Evolutionary conservation across 73 alveolate genomes (phyloP), one percentile per base, ranked within the genome.

Genomic region (Paraurostyla sp.): DNA sequence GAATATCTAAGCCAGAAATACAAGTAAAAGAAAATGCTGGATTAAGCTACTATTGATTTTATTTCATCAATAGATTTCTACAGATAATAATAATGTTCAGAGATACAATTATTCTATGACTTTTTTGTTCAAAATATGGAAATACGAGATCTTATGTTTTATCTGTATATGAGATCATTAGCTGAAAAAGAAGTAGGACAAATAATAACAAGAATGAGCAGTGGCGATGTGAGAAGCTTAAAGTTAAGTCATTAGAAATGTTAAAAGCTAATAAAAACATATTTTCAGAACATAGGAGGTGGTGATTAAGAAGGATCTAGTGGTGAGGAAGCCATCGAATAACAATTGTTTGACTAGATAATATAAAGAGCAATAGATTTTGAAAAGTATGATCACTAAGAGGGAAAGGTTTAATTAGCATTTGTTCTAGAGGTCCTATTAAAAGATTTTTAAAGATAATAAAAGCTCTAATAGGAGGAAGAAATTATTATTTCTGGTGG

Each of bases 121-220:
- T 87, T 87, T 57, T 50, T 87, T 4, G 33, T 75, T 22, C 63
- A 87, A 57, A 76, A 87, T n/a, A 54, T 29, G 35, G 89, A 75
- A 25, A 87, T 75, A 4, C 30, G 85, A 32, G 90, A 87, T 36
- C 76, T 87, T 16, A 71, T 87, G 73, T 87, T 75, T 38, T 87
- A 22, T 60, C 41, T 87, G 20, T 87, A 75, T 60, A 71, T 76
- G 58, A 33, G 93, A 56, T 76, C 85, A 25, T 76, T 87, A 4
- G 62, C 76, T 42, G 93, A 87, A 54, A 87, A 76, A 52, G 93
- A 87, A 49, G 35, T 38, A 18, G 87, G 43, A 0, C n/a, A 25
- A 46, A 50, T 48, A 13, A 48, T 73, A 2, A 73, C 65, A 16
- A 4, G 71, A 23, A 13, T 73, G 27, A 30, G 25, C 15, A 43